phyloP scores from a whole-genome alignment of 331 rosid genomes.

The Ulmus americana region DNA sequence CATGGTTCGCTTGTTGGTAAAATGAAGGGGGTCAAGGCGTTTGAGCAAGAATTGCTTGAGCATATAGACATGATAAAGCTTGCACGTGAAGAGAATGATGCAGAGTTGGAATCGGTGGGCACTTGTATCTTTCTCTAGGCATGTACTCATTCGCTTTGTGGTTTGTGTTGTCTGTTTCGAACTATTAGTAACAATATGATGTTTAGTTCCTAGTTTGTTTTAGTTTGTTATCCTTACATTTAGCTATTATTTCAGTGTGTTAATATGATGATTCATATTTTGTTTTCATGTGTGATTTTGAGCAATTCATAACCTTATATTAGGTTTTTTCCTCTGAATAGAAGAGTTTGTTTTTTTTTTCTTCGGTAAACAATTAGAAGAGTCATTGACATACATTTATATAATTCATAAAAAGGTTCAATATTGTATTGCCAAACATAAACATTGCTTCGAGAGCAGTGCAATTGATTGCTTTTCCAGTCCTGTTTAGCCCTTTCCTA shows the following conservation, averaged over 20 bases:
- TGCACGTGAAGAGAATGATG: conserved; percentile 74
- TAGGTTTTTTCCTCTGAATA: not conserved
- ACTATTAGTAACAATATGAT: not conserved
- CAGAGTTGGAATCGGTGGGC: conserved; percentile 94
- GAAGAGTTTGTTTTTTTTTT: not conserved
- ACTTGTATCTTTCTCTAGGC: conserved; percentile 62
- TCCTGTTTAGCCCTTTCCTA: not conserved
- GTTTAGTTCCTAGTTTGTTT: not conserved
- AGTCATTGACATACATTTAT: not conserved
- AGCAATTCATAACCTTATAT: conserved; percentile 1
- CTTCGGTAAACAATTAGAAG: not conserved
- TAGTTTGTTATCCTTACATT: not conserved
- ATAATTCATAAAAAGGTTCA: too few species aligned
- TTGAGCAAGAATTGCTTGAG: conserved; percentile 74
- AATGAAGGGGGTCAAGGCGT: conserved; percentile 74
- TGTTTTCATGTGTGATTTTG: not conserved
- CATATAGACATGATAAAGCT: conserved; percentile 88
- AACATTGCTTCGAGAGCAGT: not conserved
- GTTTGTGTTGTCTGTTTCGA: conserved; percentile 7
- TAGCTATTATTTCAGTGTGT: not conserved
- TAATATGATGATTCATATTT: not conserved
- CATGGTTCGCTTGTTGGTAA: conserved; percentile 80
- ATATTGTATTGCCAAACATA: not conserved
- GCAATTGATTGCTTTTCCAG: not conserved
- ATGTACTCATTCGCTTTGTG: conserved; percentile 47